These are phyloP conservation scores for Fusarium phyllophilum DNA, from an alignment of 2,329 filamentous ascomycete genomes.

Conservation along the genomic window DNA sequence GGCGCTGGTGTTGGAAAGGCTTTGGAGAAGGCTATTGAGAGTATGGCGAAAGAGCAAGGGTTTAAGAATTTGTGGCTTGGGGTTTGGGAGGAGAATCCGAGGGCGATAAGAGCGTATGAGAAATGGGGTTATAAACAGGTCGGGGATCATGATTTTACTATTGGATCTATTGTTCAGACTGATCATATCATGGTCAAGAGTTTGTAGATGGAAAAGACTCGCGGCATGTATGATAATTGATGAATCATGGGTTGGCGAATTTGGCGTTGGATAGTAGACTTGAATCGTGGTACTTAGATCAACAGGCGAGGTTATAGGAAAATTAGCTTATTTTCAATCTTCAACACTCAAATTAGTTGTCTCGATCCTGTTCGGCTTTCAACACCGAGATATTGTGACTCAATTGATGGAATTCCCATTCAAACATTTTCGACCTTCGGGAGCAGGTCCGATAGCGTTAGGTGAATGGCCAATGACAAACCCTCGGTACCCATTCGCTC, in stretches of 20 bases:
- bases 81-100: constrained; percentile 58
- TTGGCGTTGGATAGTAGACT: background rate
- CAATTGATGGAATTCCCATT: background rate
- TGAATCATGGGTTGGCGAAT: background rate
- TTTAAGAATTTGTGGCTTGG: constrained; percentile 57
- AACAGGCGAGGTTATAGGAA: accelerated
- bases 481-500: background rate
- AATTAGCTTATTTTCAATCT: accelerated
- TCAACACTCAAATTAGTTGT: accelerated
- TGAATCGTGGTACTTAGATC: too few species aligned
- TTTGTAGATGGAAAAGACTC: background rate
- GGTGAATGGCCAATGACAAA: background rate
- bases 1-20: constrained; percentile 52
- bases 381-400: background rate
- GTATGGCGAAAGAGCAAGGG: constrained; percentile 49
- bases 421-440: accelerated
- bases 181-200: constrained; percentile 55
- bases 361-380: background rate
- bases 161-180: constrained; percentile 55
- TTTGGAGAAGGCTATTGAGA: constrained; percentile 46
- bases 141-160: constrained; percentile 54
- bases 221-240: too few species aligned
- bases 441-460: background rate
- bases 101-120: constrained; percentile 53
- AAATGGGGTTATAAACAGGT: constrained; percentile 53